These are phyloP conservation scores for Globisporangium irregulare DNA, from an alignment of 352 stramenopile genomes.

Conservation along the genomic window DNA sequence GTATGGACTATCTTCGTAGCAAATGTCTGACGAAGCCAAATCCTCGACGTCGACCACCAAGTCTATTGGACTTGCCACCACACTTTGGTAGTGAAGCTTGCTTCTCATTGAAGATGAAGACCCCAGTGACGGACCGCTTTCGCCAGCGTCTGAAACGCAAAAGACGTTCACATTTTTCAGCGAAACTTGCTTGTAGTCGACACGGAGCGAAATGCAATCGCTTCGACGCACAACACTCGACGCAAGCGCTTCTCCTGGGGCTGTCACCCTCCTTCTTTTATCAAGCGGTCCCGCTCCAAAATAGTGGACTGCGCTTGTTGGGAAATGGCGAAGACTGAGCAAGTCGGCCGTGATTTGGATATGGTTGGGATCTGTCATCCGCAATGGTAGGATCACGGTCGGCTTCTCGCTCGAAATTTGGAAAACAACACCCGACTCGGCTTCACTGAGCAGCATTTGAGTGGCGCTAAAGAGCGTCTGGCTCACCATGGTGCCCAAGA, in stretches of 20 bases:
- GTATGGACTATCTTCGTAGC: constrained; percentile 28
- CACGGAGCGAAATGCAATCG: constrained; percentile 23
- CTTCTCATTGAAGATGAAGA: background rate
- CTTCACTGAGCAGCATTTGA: constrained; percentile 63
- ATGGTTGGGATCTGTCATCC: constrained; percentile 48
- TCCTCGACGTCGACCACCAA: constrained; percentile 69
- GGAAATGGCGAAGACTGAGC: constrained; percentile 59
- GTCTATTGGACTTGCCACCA: constrained; percentile 39
- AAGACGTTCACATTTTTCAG: constrained; percentile 61
- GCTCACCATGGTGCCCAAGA: constrained; percentile 68
- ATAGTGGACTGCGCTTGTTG: constrained; percentile 54
- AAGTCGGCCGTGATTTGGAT: constrained; percentile 54
- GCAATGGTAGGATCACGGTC: constrained; percentile 63
- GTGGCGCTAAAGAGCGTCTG: constrained; percentile 70
- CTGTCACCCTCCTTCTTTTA: constrained; percentile 31
- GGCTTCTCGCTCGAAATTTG: constrained; percentile 55
- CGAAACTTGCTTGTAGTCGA: constrained; percentile 39
- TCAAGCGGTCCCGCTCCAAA: constrained; percentile 22
- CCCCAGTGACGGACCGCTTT: constrained; percentile 15
- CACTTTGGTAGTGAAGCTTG: constrained; percentile 10
- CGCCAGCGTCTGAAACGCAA: constrained; percentile 16
- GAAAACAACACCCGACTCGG: constrained; percentile 53
- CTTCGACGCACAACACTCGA: constrained; percentile 38
- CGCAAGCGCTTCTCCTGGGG: constrained; percentile 21
- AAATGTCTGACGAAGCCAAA: constrained; percentile 47